These are phyloP conservation scores for Raffaelea albimanens DNA, from an alignment of 2,329 filamentous ascomycete species.

Conservation along the genomic window DNA sequence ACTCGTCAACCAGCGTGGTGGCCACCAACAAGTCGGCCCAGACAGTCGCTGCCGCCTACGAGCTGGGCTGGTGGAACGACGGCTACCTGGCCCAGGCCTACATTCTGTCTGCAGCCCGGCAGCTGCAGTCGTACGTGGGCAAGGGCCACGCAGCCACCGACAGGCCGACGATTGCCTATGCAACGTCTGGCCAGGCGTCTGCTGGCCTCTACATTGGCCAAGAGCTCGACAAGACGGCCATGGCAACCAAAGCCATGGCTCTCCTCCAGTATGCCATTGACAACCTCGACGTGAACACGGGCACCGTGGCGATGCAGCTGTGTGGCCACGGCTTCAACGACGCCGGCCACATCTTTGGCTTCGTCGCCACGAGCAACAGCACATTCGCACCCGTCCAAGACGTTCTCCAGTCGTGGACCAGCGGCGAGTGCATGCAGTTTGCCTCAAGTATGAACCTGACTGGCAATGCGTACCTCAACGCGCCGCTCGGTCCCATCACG, in stretches of 20 bases:
- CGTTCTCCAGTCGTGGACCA: neutral
- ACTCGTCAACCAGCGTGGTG: neutral
- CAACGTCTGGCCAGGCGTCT: neutral
- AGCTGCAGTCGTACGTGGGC: neutral
- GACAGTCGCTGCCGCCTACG: neutral
- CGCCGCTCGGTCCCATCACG: neutral
- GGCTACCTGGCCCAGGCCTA: neutral
- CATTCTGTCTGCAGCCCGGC: neutral
- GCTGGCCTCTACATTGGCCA: neutral
- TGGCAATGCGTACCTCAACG: neutral
- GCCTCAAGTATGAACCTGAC: neutral
- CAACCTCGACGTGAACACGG: neutral
- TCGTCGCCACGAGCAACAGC: neutral
- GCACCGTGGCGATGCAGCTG: neutral
- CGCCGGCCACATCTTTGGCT: neutral
- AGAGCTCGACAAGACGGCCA: neutral
- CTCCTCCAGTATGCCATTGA: neutral
- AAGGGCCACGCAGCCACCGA: neutral
- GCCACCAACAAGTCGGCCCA: no score
- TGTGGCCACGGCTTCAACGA: neutral
- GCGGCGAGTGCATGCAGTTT: neutral
- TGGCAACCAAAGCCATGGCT: neutral
- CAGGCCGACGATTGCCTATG: neutral
- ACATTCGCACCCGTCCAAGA: neutral
- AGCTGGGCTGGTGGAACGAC: neutral